These are phyloP conservation scores for Malassezia globosa DNA, from an alignment of 1,284 basidiomycete species.

Conservation along the genomic window DNA sequence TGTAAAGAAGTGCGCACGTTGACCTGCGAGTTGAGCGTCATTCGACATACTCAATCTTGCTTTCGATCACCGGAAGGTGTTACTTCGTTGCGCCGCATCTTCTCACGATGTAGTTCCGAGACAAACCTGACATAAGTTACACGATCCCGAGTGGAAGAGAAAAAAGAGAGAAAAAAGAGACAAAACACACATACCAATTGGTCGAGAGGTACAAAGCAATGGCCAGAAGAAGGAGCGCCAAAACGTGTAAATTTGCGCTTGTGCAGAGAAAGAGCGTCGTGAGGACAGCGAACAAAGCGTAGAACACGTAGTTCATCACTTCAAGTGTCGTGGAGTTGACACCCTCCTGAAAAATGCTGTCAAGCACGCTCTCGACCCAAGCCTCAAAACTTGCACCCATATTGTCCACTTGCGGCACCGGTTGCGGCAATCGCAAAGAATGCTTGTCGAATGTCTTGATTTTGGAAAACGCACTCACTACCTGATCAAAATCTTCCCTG, in stretches of 20 bases:
- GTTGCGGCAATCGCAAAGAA: too few species aligned
- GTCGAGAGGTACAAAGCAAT: slow-evolving; percentile 45
- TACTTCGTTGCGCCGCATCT: neutral
- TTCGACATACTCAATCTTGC: too few species aligned
- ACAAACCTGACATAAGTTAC: slow-evolving; percentile 12
- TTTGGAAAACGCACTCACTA: too few species aligned
- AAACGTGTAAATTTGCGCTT: slow-evolving; percentile 45
- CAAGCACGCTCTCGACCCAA: slow-evolving; percentile 23
- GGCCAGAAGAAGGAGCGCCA: slow-evolving; percentile 40
- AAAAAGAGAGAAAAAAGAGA: too few species aligned
- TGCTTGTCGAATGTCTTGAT: too few species aligned
- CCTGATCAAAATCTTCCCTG: too few species aligned
- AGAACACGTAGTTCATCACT: slow-evolving; percentile 48
- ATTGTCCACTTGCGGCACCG: neutral
- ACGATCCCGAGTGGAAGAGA: too few species aligned
- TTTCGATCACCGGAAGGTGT: too few species aligned
- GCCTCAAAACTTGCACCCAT: neutral
- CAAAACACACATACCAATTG: slow-evolving; percentile 40
- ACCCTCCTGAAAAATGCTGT: slow-evolving; percentile 37
- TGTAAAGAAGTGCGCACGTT: too few species aligned
- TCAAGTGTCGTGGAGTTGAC: slow-evolving; percentile 33
- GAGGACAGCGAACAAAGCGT: slow-evolving; percentile 46
- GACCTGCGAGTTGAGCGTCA: too few species aligned
- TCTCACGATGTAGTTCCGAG: slow-evolving; percentile 1
- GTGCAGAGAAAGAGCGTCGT: slow-evolving; percentile 39